A percentile compares a stretch with the other conserved stretches of the same genome.
These are phyloP conservation scores for Helianthus tuberosus DNA, from an alignment of 129 eudicot genomes.

Conservation along the genomic window DNA sequence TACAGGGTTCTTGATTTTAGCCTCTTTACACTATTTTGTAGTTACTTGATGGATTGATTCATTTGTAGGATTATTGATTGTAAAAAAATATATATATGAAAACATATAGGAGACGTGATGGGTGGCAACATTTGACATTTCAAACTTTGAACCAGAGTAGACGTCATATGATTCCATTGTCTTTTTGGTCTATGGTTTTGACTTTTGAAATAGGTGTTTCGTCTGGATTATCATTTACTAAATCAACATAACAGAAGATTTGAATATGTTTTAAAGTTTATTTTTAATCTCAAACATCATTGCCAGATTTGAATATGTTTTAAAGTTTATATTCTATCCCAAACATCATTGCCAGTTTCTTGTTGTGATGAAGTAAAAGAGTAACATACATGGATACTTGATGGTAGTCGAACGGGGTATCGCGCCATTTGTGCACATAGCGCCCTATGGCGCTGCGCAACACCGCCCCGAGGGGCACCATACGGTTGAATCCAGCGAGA, in stretches of 20 bases:
- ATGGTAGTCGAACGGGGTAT: too few relatives aligned
- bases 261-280: not conserved
- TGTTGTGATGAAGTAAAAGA: too few relatives aligned
- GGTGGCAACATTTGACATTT: not conserved
- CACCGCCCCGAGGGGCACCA: too few relatives aligned
- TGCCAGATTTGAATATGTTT: not conserved
- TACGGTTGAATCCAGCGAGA: too few relatives aligned
- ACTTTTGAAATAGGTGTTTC: not conserved
- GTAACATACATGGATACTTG: too few relatives aligned
- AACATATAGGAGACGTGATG: not conserved
- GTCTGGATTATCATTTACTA: too few relatives aligned
- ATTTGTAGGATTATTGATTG: slow-evolving; percentile 12
- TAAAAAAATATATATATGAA: not conserved
- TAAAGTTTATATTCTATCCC: not conserved
- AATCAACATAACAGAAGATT: not conserved
- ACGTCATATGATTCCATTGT: not conserved
- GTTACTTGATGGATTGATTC: slow-evolving; percentile 15
- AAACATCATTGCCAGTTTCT: not conserved
- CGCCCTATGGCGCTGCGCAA: too few relatives aligned
- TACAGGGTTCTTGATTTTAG: slow-evolving; percentile 17
- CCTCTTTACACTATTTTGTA: slow-evolving; percentile 10
- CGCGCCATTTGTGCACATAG: too few relatives aligned
- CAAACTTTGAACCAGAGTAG: not conserved
- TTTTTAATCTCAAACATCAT: not conserved
- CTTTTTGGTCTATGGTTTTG: not conserved